These are phyloP conservation scores for Neofusicoccum sp. DNA, from an alignment of 2,329 filamentous ascomycete species.

Conservation along the genomic window DNA sequence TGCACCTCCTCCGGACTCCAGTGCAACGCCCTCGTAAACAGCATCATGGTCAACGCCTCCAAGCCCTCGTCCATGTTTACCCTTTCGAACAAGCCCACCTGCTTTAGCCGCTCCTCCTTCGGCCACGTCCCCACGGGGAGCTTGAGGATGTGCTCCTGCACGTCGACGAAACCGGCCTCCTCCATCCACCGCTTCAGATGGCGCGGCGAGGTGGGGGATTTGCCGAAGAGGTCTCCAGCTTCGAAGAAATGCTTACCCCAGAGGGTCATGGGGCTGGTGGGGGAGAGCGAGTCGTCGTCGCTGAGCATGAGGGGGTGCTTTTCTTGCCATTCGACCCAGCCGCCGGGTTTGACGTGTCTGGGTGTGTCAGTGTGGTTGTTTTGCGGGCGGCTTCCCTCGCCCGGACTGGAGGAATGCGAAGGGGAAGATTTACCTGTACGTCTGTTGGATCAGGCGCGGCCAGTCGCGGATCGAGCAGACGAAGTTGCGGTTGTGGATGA, in stretches of 20 bases:
- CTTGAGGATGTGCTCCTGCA: constrained; percentile 29
- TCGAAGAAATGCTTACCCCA: not conserved
- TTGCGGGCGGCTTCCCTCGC: too few relatives aligned
- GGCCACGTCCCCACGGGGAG: constrained; percentile 24
- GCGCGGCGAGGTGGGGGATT: constrained; percentile 24
- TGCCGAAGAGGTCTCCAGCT: constrained; percentile 17
- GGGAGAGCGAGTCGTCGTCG: constrained; percentile 19
- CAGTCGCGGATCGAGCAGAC: constrained; percentile 56
- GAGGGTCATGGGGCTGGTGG: not conserved
- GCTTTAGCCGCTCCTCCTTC: constrained; percentile 22
- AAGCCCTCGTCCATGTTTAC: constrained; percentile 42
- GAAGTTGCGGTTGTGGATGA: constrained; percentile 56
- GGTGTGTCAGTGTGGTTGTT: too few relatives aligned
- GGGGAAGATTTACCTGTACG: constrained; percentile 14
- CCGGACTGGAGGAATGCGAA: too few relatives aligned
- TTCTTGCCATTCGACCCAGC: constrained; percentile 53
- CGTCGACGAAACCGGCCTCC: constrained; percentile 44
- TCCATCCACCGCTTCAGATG: constrained; percentile 40
- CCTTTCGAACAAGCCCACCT: constrained; percentile 28
- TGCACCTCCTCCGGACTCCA: constrained; percentile 45
- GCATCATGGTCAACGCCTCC: constrained; percentile 42
- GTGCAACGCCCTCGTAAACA: constrained; percentile 41
- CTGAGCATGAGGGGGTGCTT: constrained; percentile 20
- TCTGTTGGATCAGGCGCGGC: constrained; percentile 46
- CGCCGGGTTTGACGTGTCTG: constrained; percentile 46